Base-by-base conservation (phyloP, 2,329 filamentous ascomycete genomes). In the Tolypocladium tropicale region DNA sequence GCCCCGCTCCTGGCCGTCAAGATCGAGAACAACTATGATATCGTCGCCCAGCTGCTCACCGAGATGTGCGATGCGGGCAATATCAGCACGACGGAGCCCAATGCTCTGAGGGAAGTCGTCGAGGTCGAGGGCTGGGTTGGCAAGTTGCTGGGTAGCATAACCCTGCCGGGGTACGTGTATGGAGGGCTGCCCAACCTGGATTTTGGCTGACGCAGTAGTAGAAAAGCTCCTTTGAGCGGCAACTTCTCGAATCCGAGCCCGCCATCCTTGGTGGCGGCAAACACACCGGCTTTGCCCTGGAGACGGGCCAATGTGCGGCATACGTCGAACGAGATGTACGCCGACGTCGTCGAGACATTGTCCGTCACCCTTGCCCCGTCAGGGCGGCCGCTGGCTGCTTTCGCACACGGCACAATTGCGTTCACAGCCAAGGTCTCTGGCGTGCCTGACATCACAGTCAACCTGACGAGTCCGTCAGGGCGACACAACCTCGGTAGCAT, bases 61-160 rank as follows among this genome's bases (percentile, higher is more conserved):
- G 94, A 99, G 74, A 95, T 99, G 88, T 96, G 94, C 69, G 94
- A 99, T 77, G 90, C 86, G 43, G 94, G 94, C 18, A 81, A 85
- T n/a, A 81, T 96, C 37, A 88, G 82, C 66, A 95, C 90, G 56
- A 96, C 93, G 1, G 94, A 99, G 70, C 88, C 89, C 11, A 97
- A 99, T 76, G 90, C 92, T 23, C 74, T 99, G 65, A 82, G 90
- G 64, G 94, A 99, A 68, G 79, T 93, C 16, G 90, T 99, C 16
- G 92, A 96, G 69, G 90, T 95, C 18, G 91, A 95, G 59, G 90
- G 89, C 34, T 88, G 91, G 75, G 82, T 97, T 72, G 91, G 90
- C 62, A 96, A 92, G 72, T 72, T 99, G 55, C 76, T 99, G 21
- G 90, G 91, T 51, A 90, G 89, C 62, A 90, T 99, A 32, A 92